A percentile compares a stretch with the other conserved stretches of the same genome.
Evolutionary conservation across 225 moss, liverwort and hornwort genomes (phyloP).

Genomic region (Antitrichia curtipendula): DNA sequence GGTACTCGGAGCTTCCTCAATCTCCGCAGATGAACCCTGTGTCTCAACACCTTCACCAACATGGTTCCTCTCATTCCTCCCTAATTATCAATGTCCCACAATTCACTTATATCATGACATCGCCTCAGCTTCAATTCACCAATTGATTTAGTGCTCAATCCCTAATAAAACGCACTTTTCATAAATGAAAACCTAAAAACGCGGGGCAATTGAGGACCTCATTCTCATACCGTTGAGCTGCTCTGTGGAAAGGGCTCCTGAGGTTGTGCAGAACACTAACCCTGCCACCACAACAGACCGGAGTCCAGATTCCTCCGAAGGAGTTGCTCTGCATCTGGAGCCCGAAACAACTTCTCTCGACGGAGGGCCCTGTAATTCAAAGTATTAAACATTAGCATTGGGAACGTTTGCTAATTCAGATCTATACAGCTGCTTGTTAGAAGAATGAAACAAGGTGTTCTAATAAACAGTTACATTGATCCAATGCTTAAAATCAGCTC

Average conservation of each 20-base stretch:
- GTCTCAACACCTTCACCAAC: background rate
- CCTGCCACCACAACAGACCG: constrained; percentile 18
- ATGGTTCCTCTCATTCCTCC: constrained; percentile 5
- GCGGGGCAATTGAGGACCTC: background rate
- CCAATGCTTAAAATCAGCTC: background rate
- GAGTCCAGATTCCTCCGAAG: constrained; percentile 11
- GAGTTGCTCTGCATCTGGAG: background rate
- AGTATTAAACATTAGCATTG: background rate
- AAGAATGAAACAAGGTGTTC: background rate
- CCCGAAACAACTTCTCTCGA: background rate
- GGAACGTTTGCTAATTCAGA: background rate
- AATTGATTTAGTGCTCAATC: background rate
- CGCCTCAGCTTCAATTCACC: constrained; percentile 4
- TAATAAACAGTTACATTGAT: background rate
- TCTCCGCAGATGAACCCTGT: background rate
- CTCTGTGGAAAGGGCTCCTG: constrained; percentile 28
- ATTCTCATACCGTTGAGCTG: constrained; percentile 17
- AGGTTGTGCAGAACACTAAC: constrained; percentile 29
- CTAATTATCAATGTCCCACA: constrained; percentile 39
- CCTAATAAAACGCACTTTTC: background rate
- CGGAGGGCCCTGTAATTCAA: constrained; percentile 2
- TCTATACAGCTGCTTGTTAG: background rate
- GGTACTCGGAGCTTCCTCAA: background rate
- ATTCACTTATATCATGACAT: constrained; percentile 23
- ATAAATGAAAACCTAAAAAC: background rate